Evolutionary conservation across 805 yeast species (phyloP).

Genomic region (Candida chauliodis): DNA sequence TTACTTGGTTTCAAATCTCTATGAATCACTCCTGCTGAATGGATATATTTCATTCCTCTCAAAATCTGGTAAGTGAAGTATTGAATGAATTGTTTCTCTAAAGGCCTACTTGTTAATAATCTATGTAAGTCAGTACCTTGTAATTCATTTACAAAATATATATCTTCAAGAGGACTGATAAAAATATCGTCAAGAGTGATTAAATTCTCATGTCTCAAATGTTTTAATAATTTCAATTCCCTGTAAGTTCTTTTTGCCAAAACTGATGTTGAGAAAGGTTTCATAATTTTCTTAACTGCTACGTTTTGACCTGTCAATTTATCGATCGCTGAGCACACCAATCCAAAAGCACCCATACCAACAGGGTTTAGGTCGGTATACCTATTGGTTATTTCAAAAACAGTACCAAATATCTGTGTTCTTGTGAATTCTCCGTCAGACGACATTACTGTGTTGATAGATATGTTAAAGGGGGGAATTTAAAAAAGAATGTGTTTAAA

Average conservation of each 20-base stretch:
- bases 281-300: slow-evolving; percentile 97
- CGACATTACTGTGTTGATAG: slow-evolving; percentile 23
- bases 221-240: slow-evolving; percentile 89
- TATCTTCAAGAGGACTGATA: slow-evolving; percentile 91
- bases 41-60: slow-evolving; percentile 85
- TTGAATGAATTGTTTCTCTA: slow-evolving; percentile 94
- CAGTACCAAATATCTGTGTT: slow-evolving; percentile 93
- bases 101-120: slow-evolving; percentile 84
- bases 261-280: slow-evolving; percentile 92
- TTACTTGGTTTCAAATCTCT: slow-evolving; percentile 85
- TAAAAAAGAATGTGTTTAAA: not conserved
- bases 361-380: slow-evolving; percentile 94
- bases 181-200: slow-evolving; percentile 92
- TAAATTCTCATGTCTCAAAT: slow-evolving; percentile 89
- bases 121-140: slow-evolving; percentile 97
- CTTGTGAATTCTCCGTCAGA: slow-evolving; percentile 52
- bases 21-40: slow-evolving; percentile 89
- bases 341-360: slow-evolving; percentile 99
- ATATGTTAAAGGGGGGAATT: not conserved
- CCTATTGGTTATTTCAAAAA: slow-evolving; percentile 86
- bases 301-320: slow-evolving; percentile 87
- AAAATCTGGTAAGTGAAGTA: slow-evolving; percentile 93
- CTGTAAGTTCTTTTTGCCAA: slow-evolving; percentile 95
- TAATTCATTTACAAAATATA: slow-evolving; percentile 91
- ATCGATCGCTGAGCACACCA: slow-evolving; percentile 95